Conservation (phyloP, 2,329 filamentous ascomycete species). For the Dactylellina leptospora region DNA sequence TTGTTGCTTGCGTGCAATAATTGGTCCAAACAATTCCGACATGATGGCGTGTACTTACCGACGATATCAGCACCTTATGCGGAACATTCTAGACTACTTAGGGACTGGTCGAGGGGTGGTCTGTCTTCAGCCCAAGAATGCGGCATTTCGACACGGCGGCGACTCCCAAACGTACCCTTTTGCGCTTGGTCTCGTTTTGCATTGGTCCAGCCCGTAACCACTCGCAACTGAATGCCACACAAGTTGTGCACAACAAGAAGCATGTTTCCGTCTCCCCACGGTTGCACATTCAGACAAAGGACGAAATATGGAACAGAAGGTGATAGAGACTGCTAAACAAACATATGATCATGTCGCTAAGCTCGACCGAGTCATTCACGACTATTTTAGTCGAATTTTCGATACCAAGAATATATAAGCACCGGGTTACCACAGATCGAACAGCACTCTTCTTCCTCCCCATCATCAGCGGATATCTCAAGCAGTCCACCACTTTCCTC, state of each 20-base stretch:
- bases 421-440: neutral
- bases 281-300: slow-evolving; percentile 17
- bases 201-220: slow-evolving; percentile 28
- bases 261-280: slow-evolving; percentile 34
- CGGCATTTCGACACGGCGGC: slow-evolving; percentile 34
- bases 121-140: slow-evolving; percentile 24
- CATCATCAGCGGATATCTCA: slow-evolving; percentile 30
- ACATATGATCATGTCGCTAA: neutral
- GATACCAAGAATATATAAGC: slow-evolving; percentile 32
- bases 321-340: neutral
- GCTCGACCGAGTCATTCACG: neutral
- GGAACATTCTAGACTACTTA: slow-evolving; percentile 2
- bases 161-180: slow-evolving; percentile 1
- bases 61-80: neutral
- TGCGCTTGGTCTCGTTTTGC: slow-evolving; percentile 26
- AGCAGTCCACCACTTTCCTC: slow-evolving; percentile 11
- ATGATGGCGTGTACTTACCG: neutral
- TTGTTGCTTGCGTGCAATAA: no score
- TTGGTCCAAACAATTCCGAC: neutral
- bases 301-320: neutral
- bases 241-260: slow-evolving; percentile 9
- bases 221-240: slow-evolving; percentile 39
- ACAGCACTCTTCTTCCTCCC: slow-evolving; percentile 8
- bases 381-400: neutral
- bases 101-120: neutral